These are phyloP conservation scores for Breviolum minutum DNA, from an alignment of 73 alveolate species.

Conservation along the genomic window DNA sequence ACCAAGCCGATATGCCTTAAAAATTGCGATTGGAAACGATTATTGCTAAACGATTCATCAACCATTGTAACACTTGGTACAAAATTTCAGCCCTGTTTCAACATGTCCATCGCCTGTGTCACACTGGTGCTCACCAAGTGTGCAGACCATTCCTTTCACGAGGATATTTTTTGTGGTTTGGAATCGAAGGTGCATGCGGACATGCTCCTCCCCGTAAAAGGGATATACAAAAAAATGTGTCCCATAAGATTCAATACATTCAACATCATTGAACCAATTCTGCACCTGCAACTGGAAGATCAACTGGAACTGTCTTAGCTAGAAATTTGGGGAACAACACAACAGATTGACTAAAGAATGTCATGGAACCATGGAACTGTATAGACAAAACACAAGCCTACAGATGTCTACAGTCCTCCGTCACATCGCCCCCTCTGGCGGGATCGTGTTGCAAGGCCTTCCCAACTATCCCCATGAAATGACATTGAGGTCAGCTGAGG, in stretches of 20 bases:
- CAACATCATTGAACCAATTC: too few species aligned
- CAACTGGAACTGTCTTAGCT: too few species aligned
- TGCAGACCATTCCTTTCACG: constrained; percentile 31
- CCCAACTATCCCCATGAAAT: too few species aligned
- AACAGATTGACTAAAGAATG: not conserved
- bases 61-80: not conserved
- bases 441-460: constrained; percentile 17
- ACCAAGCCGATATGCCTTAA: constrained; percentile 48
- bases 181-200: not conserved
- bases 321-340: not conserved
- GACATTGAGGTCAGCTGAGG: too few species aligned
- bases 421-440: constrained; percentile 1
- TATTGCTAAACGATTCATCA: not conserved
- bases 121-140: constrained; percentile 16
- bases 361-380: not conserved
- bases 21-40: too few species aligned
- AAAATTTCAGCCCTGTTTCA: not conserved
- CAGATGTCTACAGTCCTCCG: constrained; percentile 27
- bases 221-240: not conserved
- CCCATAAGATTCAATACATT: not conserved
- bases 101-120: constrained; percentile 13
- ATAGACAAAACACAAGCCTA: not conserved
- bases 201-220: not conserved
- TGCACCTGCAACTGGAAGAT: too few species aligned
- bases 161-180: not conserved